A percentile compares a stretch with the other conserved stretches of the same genome.
Evolutionary conservation across 2,329 filamentous ascomycete genomes (phyloP).

Genomic region (Exophiala aquamarina): DNA sequence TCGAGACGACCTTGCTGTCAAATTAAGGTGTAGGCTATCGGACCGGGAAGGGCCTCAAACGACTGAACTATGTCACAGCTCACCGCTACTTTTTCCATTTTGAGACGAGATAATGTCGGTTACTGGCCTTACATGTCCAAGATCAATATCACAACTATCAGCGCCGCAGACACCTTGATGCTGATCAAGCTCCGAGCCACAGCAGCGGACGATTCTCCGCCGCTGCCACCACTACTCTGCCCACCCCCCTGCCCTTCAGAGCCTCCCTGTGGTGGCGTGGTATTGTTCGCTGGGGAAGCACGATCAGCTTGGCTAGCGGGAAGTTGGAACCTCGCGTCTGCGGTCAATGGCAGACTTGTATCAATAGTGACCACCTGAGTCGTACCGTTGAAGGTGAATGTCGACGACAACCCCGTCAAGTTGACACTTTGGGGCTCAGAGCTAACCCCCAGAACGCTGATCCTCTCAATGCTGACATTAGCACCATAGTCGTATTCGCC

Average conservation of each 20-base stretch:
- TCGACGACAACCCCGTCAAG: slow-evolving; percentile 13
- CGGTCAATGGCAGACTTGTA: slow-evolving; percentile 28
- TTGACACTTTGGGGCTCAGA: slow-evolving; percentile 10
- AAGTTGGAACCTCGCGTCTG: slow-evolving; percentile 20
- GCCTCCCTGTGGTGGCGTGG: no score
- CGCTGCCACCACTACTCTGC: not conserved
- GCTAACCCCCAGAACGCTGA: slow-evolving; percentile 35
- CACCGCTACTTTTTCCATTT: no score
- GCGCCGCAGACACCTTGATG: no score
- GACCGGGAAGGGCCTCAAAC: no score
- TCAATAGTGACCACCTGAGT: slow-evolving; percentile 29
- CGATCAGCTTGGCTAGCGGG: not conserved
- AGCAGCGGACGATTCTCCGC: no score
- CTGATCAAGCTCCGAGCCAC: no score
- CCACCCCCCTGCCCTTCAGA: not conserved
- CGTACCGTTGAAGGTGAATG: slow-evolving; percentile 17
- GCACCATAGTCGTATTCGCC: slow-evolving; percentile 56
- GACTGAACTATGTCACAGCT: no score
- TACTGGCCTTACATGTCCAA: no score
- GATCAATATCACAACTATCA: not conserved
- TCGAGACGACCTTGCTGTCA: no score
- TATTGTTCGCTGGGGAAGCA: not conserved
- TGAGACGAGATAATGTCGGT: no score
- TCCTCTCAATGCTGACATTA: slow-evolving; percentile 34
- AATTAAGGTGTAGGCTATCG: no score